Evolutionary conservation across 2,329 filamentous ascomycete genomes (phyloP).

Genomic region (Claviceps citrina): DNA sequence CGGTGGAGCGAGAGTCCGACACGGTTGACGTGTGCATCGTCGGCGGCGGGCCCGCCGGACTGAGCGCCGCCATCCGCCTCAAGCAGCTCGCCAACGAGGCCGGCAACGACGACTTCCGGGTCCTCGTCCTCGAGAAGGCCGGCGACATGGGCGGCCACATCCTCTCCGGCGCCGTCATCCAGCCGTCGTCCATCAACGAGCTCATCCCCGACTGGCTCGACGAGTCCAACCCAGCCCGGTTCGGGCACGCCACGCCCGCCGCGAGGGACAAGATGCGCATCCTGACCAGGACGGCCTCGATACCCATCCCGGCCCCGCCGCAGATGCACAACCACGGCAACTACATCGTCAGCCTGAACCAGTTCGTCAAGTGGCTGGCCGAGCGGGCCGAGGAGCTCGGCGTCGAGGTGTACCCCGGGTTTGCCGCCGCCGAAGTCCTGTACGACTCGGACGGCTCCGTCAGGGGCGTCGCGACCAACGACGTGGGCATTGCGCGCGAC

Average conservation of each 20-base stretch:
- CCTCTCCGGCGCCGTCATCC: slow-evolving; percentile 85
- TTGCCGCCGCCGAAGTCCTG: slow-evolving; percentile 83
- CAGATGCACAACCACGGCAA: slow-evolving; percentile 99
- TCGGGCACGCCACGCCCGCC: slow-evolving; percentile 75
- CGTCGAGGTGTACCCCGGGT: slow-evolving; percentile 91
- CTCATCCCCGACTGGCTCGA: slow-evolving; percentile 87
- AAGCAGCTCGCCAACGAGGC: slow-evolving; percentile 92
- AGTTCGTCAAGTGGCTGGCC: slow-evolving; percentile 89
- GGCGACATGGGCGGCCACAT: slow-evolving; percentile 92
- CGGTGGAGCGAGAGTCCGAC: slow-evolving; percentile 74
- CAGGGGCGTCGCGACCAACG: slow-evolving; percentile 88
- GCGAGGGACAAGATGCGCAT: slow-evolving; percentile 82
- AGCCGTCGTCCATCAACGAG: slow-evolving; percentile 77
- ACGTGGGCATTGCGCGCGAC: slow-evolving; percentile 67
- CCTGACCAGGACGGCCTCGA: slow-evolving; percentile 62
- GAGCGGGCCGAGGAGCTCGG: slow-evolving; percentile 93
- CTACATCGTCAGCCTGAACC: slow-evolving; percentile 90
- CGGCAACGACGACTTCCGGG: slow-evolving; percentile 89
- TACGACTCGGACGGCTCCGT: slow-evolving; percentile 80
- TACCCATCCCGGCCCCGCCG: slow-evolving; percentile 75
- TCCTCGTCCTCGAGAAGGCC: slow-evolving; percentile 85
- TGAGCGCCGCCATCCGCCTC: slow-evolving; percentile 82
- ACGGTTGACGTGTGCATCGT: slow-evolving; percentile 95
- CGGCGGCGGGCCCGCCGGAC: slow-evolving; percentile 84
- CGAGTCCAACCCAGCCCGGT: slow-evolving; percentile 74